Evolutionary conservation across 2,329 filamentous ascomycete species (phyloP).

Genomic region (Diaporthe humulicola): DNA sequence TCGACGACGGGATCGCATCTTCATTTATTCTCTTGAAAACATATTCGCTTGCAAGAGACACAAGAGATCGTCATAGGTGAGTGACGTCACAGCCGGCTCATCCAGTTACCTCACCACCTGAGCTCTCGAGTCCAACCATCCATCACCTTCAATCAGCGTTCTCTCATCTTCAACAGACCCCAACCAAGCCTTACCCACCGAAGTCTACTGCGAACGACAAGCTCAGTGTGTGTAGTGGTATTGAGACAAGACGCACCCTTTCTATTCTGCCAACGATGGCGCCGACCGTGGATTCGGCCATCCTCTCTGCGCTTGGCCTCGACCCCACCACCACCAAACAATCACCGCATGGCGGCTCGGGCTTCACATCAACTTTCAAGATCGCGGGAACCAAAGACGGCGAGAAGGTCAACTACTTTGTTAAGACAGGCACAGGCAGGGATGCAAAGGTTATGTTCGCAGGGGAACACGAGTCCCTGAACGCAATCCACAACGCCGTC

Average conservation of each 20-base stretch:
- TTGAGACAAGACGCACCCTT: not conserved
- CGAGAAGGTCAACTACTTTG: constrained; percentile 67
- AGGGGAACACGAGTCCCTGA: constrained; percentile 87
- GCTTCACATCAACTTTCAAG: constrained; percentile 74
- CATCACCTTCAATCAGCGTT: not conserved
- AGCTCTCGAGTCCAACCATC: not conserved
- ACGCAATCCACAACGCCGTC: constrained; percentile 80
- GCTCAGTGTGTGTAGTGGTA: not conserved
- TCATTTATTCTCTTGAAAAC: not conserved
- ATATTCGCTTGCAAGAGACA: not conserved
- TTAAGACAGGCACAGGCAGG: constrained; percentile 76
- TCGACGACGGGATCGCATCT: not conserved
- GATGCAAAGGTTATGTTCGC: constrained; percentile 78
- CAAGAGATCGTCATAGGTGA: not conserved
- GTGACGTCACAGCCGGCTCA: constrained; percentile 33
- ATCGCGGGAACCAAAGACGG: constrained; percentile 44
- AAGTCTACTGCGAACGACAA: not conserved
- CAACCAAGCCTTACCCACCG: not conserved
- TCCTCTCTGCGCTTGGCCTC: constrained; percentile 72
- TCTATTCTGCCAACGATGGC: constrained; percentile 50
- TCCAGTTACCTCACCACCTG: not conserved
- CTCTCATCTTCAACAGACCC: not conserved
- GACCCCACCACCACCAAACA: constrained; percentile 68
- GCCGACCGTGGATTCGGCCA: constrained; percentile 70
- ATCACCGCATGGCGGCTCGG: constrained; percentile 73